phyloP scores from a whole-genome alignment of 176 grass and related monocot species.

The Oryza glumipatula region DNA sequence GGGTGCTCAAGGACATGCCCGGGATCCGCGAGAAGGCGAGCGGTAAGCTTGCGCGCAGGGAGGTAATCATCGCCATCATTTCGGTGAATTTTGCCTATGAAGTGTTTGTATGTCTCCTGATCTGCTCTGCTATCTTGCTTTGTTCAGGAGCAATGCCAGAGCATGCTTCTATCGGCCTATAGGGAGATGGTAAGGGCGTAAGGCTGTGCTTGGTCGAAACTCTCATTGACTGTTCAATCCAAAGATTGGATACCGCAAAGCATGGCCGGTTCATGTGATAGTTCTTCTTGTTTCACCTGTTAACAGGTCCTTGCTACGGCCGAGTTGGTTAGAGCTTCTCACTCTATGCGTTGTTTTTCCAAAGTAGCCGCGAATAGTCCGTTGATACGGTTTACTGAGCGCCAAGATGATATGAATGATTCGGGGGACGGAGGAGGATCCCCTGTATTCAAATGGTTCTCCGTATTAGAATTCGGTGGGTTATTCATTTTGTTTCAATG shows the following conservation, averaged over 20 bases:
- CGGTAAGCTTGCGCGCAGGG: conserved; percentile 60
- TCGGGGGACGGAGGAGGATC: conserved; percentile 76
- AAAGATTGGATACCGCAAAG: neutral
- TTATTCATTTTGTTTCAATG: neutral
- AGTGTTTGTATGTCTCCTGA: conserved; percentile 4
- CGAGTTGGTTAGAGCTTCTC: conserved; percentile 74
- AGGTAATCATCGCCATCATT: conserved; percentile 50
- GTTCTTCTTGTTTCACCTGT: conserved; percentile 20
- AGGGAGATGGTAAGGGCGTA: conserved; percentile 86
- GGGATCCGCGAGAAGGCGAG: conserved; percentile 67
- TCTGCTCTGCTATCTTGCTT: conserved; percentile 32
- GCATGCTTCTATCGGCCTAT: conserved; percentile 67
- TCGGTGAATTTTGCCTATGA: conserved; percentile 1
- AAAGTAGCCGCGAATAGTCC: conserved; percentile 51
- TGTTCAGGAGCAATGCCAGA: conserved; percentile 53
- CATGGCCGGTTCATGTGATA: neutral
- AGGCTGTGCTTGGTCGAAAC: conserved; percentile 7
- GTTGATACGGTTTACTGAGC: conserved; percentile 56
- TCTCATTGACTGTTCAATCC: neutral
- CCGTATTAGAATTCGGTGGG: conserved; percentile 70
- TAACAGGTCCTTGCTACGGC: conserved; percentile 59
- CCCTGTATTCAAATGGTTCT: conserved; percentile 65
- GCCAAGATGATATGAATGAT: conserved; percentile 68
- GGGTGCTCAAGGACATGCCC: conserved; percentile 78
- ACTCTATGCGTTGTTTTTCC: conserved; percentile 65